These are phyloP conservation scores for Daldinia bambusicola DNA, from an alignment of 495 filamentous ascomycete genomes.

Conservation along the genomic window DNA sequence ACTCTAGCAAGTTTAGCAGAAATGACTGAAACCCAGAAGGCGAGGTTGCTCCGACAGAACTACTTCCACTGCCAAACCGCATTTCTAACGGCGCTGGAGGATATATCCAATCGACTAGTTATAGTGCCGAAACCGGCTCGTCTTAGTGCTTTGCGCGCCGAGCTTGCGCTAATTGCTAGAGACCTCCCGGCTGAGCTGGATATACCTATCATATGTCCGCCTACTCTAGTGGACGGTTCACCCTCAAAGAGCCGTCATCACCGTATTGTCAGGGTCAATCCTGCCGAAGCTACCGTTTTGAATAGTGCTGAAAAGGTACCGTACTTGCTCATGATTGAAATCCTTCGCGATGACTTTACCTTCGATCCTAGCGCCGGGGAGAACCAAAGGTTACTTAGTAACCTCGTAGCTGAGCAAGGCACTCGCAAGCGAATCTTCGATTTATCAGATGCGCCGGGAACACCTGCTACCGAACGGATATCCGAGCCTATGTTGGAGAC, in stretches of 20 bases:
- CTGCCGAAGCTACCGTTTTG: conserved; percentile 78
- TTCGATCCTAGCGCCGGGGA: conserved; percentile 74
- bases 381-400: conserved; percentile 70
- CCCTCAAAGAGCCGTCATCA: conserved; percentile 74
- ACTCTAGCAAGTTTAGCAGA: conserved; percentile 61
- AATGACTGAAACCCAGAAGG: conserved; percentile 66
- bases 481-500: conserved; percentile 52
- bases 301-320: conserved; percentile 84
- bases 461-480: conserved; percentile 51
- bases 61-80: conserved; percentile 79
- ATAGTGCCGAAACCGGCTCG: conserved; percentile 78
- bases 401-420: conserved; percentile 69
- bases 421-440: conserved; percentile 73
- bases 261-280: conserved; percentile 78
- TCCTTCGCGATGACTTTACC: conserved; percentile 76
- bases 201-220: conserved; percentile 78
- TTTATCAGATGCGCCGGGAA: conserved; percentile 62
- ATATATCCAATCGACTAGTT: conserved; percentile 79
- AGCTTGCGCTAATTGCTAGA: conserved; percentile 76
- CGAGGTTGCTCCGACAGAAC: conserved; percentile 72
- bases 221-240: conserved; percentile 70
- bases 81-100: conserved; percentile 76
- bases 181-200: conserved; percentile 81
- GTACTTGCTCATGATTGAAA: conserved; percentile 80
- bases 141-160: conserved; percentile 77